Percentiles rank a stretch among this genome's conserved stretches.
Evolutionary conservation across 495 filamentous ascomycete genomes (phyloP).

Genomic region (Aspergillus kassunensis): DNA sequence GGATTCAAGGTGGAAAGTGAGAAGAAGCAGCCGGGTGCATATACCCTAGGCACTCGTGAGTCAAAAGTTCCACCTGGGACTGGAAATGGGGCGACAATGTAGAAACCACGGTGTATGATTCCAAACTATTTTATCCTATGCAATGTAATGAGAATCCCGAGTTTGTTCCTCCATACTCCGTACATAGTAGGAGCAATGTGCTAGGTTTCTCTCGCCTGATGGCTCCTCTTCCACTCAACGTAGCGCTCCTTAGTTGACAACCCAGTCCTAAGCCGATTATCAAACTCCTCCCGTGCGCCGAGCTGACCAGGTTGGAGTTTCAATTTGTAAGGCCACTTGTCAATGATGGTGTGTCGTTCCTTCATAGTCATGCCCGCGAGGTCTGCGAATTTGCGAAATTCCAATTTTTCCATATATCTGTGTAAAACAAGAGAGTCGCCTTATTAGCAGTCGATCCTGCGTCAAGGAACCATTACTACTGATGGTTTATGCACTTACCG

Average conservation of each 20-base stretch:
- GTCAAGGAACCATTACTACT: background rate
- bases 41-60: too few relatives aligned
- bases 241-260: slow-evolving; percentile 27
- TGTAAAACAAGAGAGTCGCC: background rate
- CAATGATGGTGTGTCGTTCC: slow-evolving; percentile 32
- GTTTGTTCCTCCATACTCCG: too few relatives aligned
- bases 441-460: too few relatives aligned
- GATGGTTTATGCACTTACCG: background rate
- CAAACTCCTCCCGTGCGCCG: slow-evolving; percentile 33
- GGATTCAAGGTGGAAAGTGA: too few relatives aligned
- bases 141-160: too few relatives aligned
- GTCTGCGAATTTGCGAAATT: background rate
- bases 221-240: slow-evolving; percentile 36
- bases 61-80: too few relatives aligned
- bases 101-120: too few relatives aligned
- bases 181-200: too few relatives aligned
- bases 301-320: slow-evolving; percentile 26
- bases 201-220: too few relatives aligned
- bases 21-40: too few relatives aligned
- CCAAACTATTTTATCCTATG: too few relatives aligned
- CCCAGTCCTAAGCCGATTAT: slow-evolving; percentile 5
- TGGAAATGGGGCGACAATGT: too few relatives aligned
- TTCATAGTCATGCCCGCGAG: slow-evolving; percentile 21
- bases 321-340: slow-evolving; percentile 34
- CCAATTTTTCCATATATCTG: background rate